Conservation (phyloP, 2,329 filamentous ascomycete species). For the Fusarium coffeatum region DNA sequence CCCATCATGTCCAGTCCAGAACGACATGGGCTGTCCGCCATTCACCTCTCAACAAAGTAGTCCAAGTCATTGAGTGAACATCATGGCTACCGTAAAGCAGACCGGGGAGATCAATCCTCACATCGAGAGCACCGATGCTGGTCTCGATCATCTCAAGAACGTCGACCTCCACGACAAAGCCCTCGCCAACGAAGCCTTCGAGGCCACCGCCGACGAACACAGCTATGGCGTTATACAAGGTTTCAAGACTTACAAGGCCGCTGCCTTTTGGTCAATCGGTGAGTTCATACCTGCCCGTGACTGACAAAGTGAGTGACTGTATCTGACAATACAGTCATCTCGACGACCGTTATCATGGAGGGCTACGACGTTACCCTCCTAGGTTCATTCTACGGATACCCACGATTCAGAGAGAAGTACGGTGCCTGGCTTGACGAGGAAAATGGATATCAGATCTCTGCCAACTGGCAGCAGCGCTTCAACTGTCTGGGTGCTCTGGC, state of each 20-base stretch:
- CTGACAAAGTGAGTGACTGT: background rate
- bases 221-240: constrained; percentile 51
- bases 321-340: constrained; percentile 50
- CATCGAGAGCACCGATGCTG: constrained; percentile 48
- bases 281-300: constrained; percentile 22
- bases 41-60: constrained; percentile 1
- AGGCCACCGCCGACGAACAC: constrained; percentile 54
- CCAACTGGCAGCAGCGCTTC: constrained; percentile 64
- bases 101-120: constrained; percentile 39
- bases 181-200: constrained; percentile 53
- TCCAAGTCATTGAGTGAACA: constrained; percentile 13
- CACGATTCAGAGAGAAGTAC: constrained; percentile 54
- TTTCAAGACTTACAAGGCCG: constrained; percentile 55
- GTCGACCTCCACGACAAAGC: constrained; percentile 53
- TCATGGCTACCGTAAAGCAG: constrained; percentile 43
- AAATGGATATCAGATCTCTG: constrained; percentile 59
- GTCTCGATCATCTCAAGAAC: constrained; percentile 49
- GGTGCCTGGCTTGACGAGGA: constrained; percentile 51
- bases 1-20: background rate
- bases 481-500: constrained; percentile 51
- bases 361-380: constrained; percentile 62
- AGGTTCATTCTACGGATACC: constrained; percentile 60
- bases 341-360: constrained; percentile 63
- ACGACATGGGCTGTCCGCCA: background rate
- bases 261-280: constrained; percentile 56